These are phyloP conservation scores for Neonectria punicea DNA, from an alignment of 2,329 filamentous ascomycete genomes.

Conservation along the genomic window DNA sequence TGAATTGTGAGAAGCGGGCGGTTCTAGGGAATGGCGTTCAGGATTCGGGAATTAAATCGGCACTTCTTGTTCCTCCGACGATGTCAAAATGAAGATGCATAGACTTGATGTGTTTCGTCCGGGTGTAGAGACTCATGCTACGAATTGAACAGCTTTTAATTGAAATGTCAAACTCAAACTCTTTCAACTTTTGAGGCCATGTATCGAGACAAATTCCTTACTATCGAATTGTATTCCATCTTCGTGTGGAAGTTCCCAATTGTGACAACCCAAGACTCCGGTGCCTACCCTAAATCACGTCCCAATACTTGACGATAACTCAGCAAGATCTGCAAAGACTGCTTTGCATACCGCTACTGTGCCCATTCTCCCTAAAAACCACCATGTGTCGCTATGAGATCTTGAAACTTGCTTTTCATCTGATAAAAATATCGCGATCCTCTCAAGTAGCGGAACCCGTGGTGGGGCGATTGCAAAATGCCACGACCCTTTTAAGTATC, in stretches of 20 bases:
- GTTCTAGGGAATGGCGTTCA: constrained; percentile 33
- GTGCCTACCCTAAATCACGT: neutral
- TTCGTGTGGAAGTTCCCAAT: neutral
- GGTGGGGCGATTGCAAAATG: neutral
- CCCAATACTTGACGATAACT: neutral
- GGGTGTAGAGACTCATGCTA: neutral
- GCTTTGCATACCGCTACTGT: neutral
- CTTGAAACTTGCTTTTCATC: too few relatives aligned
- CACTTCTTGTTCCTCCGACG: neutral
- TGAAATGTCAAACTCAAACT: neutral
- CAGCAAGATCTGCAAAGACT: neutral
- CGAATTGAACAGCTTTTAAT: neutral
- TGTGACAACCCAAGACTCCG: neutral
- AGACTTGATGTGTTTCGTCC: neutral
- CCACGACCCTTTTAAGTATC: neutral
- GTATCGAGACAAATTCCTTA: neutral
- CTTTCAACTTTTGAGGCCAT: neutral
- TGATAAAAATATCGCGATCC: neutral
- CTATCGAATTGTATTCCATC: neutral
- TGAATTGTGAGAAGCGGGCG: constrained; percentile 23
- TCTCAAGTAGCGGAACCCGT: neutral
- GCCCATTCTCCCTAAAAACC: too few relatives aligned
- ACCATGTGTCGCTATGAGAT: too few relatives aligned
- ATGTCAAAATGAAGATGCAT: neutral
- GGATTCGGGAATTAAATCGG: constrained; percentile 16